Percentiles rank a stretch among this genome's conserved stretches.
These are phyloP conservation scores for Euphrasia arctica DNA, from an alignment of 305 asterid genomes.

Conservation along the genomic window DNA sequence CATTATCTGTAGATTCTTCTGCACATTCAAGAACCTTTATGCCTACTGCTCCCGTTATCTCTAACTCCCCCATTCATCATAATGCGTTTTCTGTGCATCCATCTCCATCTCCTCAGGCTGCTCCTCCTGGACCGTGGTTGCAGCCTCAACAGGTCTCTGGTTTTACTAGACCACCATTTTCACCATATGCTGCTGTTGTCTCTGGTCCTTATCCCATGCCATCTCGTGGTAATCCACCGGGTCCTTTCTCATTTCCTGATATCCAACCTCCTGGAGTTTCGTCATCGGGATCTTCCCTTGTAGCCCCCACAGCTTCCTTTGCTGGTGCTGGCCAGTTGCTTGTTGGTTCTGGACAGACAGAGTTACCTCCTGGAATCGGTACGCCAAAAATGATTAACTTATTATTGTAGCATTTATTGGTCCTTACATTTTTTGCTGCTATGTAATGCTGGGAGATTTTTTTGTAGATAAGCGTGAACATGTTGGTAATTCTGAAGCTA, in stretches of 20 bases:
- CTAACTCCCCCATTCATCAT: conserved; percentile 57
- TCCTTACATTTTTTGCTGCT: conserved; percentile 21
- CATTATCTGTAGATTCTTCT: conserved; percentile 35
- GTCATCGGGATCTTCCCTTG: conserved; percentile 45
- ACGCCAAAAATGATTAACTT: conserved; percentile 25
- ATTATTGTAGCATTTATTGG: conserved; percentile 15
- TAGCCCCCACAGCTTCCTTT: conserved; percentile 34
- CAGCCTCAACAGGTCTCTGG: conserved; percentile 67
- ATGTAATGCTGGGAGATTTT: conserved; percentile 23
- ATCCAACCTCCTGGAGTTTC: conserved; percentile 88
- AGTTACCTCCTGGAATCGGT: conserved; percentile 78
- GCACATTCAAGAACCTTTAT: conserved; percentile 37
- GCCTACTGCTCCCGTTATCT: conserved; percentile 42
- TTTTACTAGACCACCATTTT: conserved; percentile 66
- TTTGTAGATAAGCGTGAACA: conserved; percentile 43
- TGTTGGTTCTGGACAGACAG: conserved; percentile 44
- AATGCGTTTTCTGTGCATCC: conserved; percentile 51
- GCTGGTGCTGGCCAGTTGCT: conserved; percentile 41
- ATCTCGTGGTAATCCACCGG: conserved; percentile 42
- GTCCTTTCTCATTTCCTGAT: conserved; percentile 54
- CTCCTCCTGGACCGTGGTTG: conserved; percentile 80
- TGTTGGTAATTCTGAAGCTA: conserved; percentile 40
- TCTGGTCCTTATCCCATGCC: conserved; percentile 60
- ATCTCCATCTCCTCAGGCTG: conserved; percentile 51
- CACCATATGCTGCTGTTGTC: conserved; percentile 58